Evolutionary conservation across 2,329 filamentous ascomycete genomes (phyloP).

Genomic region (Calonectria hongkongensis): DNA sequence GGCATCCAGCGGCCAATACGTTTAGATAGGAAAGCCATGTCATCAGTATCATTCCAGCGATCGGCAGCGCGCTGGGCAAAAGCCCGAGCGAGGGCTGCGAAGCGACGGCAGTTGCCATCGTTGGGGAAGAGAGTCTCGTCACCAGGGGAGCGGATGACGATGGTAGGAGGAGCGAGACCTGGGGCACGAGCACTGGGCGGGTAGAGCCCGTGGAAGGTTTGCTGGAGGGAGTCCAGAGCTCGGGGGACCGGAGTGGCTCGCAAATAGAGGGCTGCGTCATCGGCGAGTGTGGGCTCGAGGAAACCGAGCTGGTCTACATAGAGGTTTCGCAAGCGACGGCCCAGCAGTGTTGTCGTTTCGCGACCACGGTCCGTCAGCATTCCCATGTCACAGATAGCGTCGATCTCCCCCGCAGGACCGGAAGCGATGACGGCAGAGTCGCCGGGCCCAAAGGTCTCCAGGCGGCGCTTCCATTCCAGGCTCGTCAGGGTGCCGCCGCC

Average conservation of each 20-base stretch:
- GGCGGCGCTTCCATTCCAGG: slow-evolving; percentile 79
- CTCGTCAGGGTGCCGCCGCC: slow-evolving; percentile 64
- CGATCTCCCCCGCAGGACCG: slow-evolving; percentile 81
- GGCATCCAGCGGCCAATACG: slow-evolving; percentile 92
- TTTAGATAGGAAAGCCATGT: slow-evolving; percentile 89
- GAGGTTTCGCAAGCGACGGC: slow-evolving; percentile 79
- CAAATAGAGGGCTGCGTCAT: slow-evolving; percentile 79
- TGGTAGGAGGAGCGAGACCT: slow-evolving; percentile 76
- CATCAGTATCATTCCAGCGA: slow-evolving; percentile 83
- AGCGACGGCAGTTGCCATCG: slow-evolving; percentile 82
- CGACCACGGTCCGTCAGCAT: slow-evolving; percentile 86
- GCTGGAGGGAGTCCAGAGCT: slow-evolving; percentile 85
- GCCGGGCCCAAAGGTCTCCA: slow-evolving; percentile 86
- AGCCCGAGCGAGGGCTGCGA: slow-evolving; percentile 80
- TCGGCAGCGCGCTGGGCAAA: slow-evolving; percentile 83
- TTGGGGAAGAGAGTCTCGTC: slow-evolving; percentile 90
- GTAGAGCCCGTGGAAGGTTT: slow-evolving; percentile 85
- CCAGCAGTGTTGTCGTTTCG: slow-evolving; percentile 81
- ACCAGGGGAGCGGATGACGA: slow-evolving; percentile 77
- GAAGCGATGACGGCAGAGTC: slow-evolving; percentile 82
- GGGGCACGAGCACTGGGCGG: slow-evolving; percentile 69
- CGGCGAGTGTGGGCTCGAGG: slow-evolving; percentile 76
- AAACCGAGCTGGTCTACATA: slow-evolving; percentile 86
- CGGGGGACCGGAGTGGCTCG: slow-evolving; percentile 84
- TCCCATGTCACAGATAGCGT: slow-evolving; percentile 86